A percentile compares a stretch with the other conserved stretches of the same genome.
phyloP scores from a whole-genome alignment of 805 yeast species.

The Candida parachauliodes region DNA sequence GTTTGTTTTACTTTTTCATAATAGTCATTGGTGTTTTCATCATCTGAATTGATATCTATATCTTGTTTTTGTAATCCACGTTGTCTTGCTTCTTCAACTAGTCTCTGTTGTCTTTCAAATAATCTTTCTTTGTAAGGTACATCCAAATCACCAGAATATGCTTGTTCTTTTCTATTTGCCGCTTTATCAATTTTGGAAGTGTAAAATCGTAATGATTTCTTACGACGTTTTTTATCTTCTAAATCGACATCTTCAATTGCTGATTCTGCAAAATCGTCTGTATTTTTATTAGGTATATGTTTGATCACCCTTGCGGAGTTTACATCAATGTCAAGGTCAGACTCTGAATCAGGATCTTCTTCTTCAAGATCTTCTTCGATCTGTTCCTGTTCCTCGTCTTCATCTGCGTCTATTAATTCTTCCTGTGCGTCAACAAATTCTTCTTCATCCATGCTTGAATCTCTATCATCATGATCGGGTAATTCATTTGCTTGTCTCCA shows the following conservation, averaged over 20 bases:
- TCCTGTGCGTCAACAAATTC: conserved; percentile 14
- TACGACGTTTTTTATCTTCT: conserved; percentile 80
- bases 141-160: conserved; percentile 77
- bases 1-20: conserved; percentile 52
- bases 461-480: conserved; percentile 24
- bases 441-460: conserved; percentile 13
- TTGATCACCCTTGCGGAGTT: conserved; percentile 51
- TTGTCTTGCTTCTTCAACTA: conserved; percentile 81
- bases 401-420: conserved; percentile 16
- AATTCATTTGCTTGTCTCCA: conserved; percentile 80
- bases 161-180: conserved; percentile 54
- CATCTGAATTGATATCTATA: conserved; percentile 54
- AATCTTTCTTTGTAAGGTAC: conserved; percentile 88
- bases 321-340: conserved; percentile 49
- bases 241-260: conserved; percentile 77
- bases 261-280: conserved; percentile 64
- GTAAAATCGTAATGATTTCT: conserved; percentile 85
- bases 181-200: conserved; percentile 94
- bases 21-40: conserved; percentile 44
- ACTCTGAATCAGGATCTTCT: conserved; percentile 17
- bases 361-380: conserved; percentile 14
- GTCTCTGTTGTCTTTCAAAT: conserved; percentile 84
- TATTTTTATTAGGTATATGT: conserved; percentile 16
- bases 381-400: conserved; percentile 14
- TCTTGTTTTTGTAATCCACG: conserved; percentile 55